Evolutionary conservation across 257 asterid genomes (phyloP), one percentile per base, ranked within the genome.

Genomic region (Eucommia ulmoides): DNA sequence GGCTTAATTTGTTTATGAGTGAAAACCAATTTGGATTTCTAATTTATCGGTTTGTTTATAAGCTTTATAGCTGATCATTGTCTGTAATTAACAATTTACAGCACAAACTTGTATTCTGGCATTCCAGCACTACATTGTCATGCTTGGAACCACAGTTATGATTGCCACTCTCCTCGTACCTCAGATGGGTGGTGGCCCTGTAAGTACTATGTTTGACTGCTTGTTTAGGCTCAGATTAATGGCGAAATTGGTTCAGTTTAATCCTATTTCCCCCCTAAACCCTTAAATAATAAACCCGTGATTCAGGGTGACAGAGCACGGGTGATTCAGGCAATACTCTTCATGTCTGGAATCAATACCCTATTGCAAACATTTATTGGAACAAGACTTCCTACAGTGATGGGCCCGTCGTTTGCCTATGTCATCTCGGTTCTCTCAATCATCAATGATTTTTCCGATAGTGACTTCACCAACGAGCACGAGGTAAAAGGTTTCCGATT

Each of bases 141-240:
- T 91, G 99, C 99, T 91, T 45, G 99, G 99, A 62, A 77, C 87
- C 18, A 77, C 88, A 15, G 97, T 91, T 44, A 70, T 91, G 93
- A 71, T 86, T 52, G 87, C 94, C 52, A 67, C 68, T 11, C 2
- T 29, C 16, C 89, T 91, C n/a, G 99, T 91, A 63, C 87, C 94
- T 49, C 80, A 58, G 23, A 91, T 91, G 99, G 99, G 99, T 50
- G 99, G 99, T 18, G 65, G 78, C 60, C 69, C 75, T 10, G 99
- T 91, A 77, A 67, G 83, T 72, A 22, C 17, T 49, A 67, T 33
- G 29, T 45, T 51, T 33, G 50, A 21, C n/a, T n/a, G n/a, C n/a
- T n/a, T n/a, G n/a, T 54, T 42, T 35, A n/a, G n/a, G n/a, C n/a
- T n/a, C n/a, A n/a, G n/a, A 10, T 35, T 35, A 11, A 9, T 5